Base-by-base conservation (phyloP, 2,329 filamentous ascomycete genomes). In the Diplodia sapinea region DNA sequence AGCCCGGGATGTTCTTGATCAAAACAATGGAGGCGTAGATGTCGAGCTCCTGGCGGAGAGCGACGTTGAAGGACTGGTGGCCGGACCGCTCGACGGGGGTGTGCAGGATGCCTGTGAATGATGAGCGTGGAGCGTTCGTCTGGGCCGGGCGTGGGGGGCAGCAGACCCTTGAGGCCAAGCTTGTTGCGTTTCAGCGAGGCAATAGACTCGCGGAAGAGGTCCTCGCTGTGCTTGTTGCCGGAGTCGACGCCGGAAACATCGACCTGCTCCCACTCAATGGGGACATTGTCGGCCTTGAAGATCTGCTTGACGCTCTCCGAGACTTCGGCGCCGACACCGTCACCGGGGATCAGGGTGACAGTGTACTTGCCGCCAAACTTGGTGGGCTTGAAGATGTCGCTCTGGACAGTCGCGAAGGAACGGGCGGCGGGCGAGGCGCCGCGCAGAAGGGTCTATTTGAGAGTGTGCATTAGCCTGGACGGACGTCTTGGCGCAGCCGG, bases 281-380 rank as follows among this genome's bases (percentile, higher is more conserved):
- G 95, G 65, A 97, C 94, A 80, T 97, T 98, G 86, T 98, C 94
- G 80, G 94, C 94, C 89, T 97, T 98, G 90, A 98, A 98, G 82
- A 99, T 91, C 74, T 94, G 96, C 90, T 97, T 97, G 81, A 99
- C 94, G 71, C 93, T 95, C 84, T 98, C 94, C 76, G 94, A 93
- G 70, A 98, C 94, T 85, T 99, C 95, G 81, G 93, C 92, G 82
- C 95, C 95, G 80, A 99, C 97, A 86, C 95, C 95, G 78, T 99
- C 95, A 84, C 88, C 95, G 81, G 95, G 95, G 80, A 99, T 98
- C 78, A 99, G 87, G 72, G 94, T 97, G 75, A 97, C 94, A 47
- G 95, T 99, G 88, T 98, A 99, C 86, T 98, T 99, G 85, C 94
- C 93, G 81, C 95, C 95, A 82, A 94, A 98, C 87, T 98, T 95